These are phyloP conservation scores for Gossypium longicalyx DNA, from an alignment of 345 rosid species.

Conservation along the genomic window DNA sequence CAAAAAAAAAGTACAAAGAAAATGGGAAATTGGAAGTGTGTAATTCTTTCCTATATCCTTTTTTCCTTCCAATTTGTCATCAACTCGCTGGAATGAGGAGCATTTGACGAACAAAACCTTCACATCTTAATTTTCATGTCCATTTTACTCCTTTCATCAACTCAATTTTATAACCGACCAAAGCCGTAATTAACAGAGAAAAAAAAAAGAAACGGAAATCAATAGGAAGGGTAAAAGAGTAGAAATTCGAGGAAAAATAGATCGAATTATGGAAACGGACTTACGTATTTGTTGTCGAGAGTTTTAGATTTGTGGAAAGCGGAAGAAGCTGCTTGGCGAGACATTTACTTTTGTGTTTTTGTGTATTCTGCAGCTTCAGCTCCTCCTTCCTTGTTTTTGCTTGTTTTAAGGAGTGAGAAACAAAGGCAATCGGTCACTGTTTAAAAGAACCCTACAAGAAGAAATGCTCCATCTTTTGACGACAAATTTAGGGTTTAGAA, in stretches of 20 bases:
- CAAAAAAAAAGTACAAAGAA: neutral
- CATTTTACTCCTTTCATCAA: neutral
- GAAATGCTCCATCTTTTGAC: conserved; percentile 10
- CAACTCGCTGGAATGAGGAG: neutral
- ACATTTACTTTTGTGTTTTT: neutral
- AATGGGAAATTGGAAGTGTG: neutral
- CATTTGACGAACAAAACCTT: neutral
- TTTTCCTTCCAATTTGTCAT: neutral
- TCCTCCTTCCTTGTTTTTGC: neutral
- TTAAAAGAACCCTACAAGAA: conserved; percentile 7
- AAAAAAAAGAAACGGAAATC: neutral
- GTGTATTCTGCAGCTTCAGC: neutral
- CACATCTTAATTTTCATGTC: neutral
- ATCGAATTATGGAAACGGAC: conserved; percentile 15
- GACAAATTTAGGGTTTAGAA: conserved; percentile 12
- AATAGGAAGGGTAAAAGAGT: neutral
- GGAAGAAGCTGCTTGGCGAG: conserved; percentile 43
- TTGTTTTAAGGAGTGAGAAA: neutral
- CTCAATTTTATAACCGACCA: neutral
- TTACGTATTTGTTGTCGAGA: conserved; percentile 89
- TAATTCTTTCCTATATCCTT: neutral
- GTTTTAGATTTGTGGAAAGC: conserved; percentile 80
- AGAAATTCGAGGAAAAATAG: neutral
- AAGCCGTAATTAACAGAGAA: neutral
- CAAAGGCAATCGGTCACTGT: neutral